Base-by-base conservation (phyloP, 495 filamentous ascomycete genomes). In the Penicillium alfredii region DNA sequence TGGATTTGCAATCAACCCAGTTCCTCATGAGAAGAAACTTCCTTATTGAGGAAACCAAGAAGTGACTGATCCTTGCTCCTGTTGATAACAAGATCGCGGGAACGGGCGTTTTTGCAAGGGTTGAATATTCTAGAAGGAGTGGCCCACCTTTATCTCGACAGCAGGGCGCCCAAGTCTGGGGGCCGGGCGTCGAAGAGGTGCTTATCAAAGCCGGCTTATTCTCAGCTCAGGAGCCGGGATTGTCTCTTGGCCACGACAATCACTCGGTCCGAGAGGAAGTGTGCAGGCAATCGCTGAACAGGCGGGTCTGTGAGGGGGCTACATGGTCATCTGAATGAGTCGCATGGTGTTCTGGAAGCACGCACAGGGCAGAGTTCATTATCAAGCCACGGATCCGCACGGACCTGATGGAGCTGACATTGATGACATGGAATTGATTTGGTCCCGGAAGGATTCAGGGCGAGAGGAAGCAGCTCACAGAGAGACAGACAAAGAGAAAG, bases 71-170 rank as follows among this genome's bases (percentile, higher is more conserved):
- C 29, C 13, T 45, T 13, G 38, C 36, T 3, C 17, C 17, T n/a
- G 19, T 42, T 11, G 20, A 40, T 19, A 30, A 32, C 7, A 16
- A 27, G 4, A 33, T 51, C 22, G 37, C 44, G 4, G 40, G 40
- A 15, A 47, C 33, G 1, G 43, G 39, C 8, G 47, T 36, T 4
- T 18, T 47, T 34, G 51, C 33, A n/a, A 42, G 6, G 8, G 45
- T 47, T 6, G 16, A 35, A 8, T 36, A 36, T 1, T n/a, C 12
- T 30, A 10, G 40, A 29, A 10, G 12, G 9, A 1, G 33, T 45
- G 13, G 33, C 40, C 4, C 40, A 51, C 34, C 30, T 47, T n/a
- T 42, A 47, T 27, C 22, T 42, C 6, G 43, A 47, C 12, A 42
- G 43, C 19, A 47, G 29, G 3, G 24, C 42, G 25, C 30, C 22